phyloP scores from a whole-genome alignment of 352 stramenopile genomes.

The Phytophthora sp. region DNA sequence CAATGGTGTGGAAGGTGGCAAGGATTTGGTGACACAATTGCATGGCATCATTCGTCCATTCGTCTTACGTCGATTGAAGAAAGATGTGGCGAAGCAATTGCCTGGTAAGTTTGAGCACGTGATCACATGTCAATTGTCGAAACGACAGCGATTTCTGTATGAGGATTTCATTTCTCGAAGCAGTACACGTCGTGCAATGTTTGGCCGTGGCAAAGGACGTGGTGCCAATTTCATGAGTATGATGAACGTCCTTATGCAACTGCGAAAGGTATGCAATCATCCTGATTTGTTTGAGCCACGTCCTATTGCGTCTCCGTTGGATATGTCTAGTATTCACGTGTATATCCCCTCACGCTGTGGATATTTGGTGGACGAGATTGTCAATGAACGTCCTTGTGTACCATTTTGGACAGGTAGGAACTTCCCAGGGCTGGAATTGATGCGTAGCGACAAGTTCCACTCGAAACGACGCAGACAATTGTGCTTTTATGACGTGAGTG shows the following conservation, averaged over 20 bases:
- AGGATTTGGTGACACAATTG: conserved; percentile 90
- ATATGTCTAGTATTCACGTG: conserved; percentile 55
- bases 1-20: conserved; percentile 32
- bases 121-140: conserved; percentile 94
- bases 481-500: conserved; percentile 57
- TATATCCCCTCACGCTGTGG: conserved; percentile 44
- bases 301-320: conserved; percentile 96
- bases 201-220: conserved; percentile 84
- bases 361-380: conserved; percentile 53
- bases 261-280: conserved; percentile 98
- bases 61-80: conserved; percentile 96
- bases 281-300: conserved; percentile 98
- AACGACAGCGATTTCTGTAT: conserved; percentile 96
- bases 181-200: conserved; percentile 93
- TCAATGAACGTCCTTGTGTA: conserved; percentile 40
- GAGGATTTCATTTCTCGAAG: conserved; percentile 98
- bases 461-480: conserved; percentile 44
- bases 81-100: conserved; percentile 98
- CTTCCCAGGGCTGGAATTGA: conserved; percentile 55
- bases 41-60: conserved; percentile 99
- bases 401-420: conserved; percentile 49
- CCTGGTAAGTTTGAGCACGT: conserved; percentile 98
- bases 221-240: conserved; percentile 95
- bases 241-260: conserved; percentile 99
- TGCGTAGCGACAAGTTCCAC: conserved; percentile 33